Evolutionary conservation across 1,284 basidiomycete species (phyloP), one percentile per base, ranked within the genome.

Genomic region (Rhodofomes roseus): DNA sequence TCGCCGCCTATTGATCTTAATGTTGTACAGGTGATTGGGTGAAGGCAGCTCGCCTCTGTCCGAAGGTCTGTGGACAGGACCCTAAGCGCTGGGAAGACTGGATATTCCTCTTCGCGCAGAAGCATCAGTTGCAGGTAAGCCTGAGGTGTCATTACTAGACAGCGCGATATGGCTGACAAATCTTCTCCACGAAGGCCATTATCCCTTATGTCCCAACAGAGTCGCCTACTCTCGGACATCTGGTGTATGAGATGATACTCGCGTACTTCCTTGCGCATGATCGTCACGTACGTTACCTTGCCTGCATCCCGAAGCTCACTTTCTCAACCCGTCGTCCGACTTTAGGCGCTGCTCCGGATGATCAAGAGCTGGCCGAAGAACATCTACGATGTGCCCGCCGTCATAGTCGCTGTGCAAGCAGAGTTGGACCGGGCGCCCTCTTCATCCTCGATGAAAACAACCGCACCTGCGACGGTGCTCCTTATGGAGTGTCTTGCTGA

Each of bases 171-270:
- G 25, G 48, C 56, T 31, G 44, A 41, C 11, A 57, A 57, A 11
- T 34, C 31, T 34, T 34, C 5, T 11, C 50, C 27, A 27, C 51
- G 16, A 67, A 95, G 89, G 80, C 85, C 4, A 92, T 98, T 60
- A 95, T 98, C 51, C 96, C 96, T 0, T 89, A 85, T 68, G 85
- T 98, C 0, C 97, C 97, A 0, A 95, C 89, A 0, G 81, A 89
- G 29, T 78, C 85, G 4, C 96, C 96, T 0, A 87, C 86, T 54
- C 81, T 99, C 14, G 86, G 89, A 51, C 87, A 87, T 64, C 73
- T 95, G 29, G 92, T 97, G 3, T 99, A 99, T 73, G 96, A 97
- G 73, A 94, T 98, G 91, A 88, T 98, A 50, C 81, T 99, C 1
- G 93, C 88, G 0, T 85, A 98, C 71, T 92, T 95, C 70, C 76